phyloP scores from a whole-genome alignment of 495 filamentous ascomycete species.

The Aspergillus biplanus region DNA sequence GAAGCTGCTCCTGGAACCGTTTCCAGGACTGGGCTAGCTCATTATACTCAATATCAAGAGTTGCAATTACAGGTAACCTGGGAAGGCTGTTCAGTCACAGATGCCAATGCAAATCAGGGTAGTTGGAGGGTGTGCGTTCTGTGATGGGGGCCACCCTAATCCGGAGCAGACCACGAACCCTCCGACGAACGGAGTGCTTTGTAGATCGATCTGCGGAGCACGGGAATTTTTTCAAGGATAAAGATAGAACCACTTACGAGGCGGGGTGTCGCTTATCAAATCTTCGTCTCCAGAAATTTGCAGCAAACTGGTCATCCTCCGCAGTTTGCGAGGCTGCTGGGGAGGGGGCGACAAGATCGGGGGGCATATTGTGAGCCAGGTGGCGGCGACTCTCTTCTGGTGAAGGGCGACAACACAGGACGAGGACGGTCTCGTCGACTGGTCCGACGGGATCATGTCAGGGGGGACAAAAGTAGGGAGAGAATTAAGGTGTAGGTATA shows the following conservation, averaged over 20 bases:
- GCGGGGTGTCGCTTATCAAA: constrained; percentile 27
- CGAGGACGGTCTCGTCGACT: constrained; percentile 29
- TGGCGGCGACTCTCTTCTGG: constrained; percentile 15
- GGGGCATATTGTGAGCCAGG: constrained; percentile 21
- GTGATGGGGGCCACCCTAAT: not conserved
- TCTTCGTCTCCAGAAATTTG: constrained; percentile 28
- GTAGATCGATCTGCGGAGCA: not conserved
- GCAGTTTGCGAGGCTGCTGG: constrained; percentile 16
- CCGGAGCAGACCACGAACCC: not conserved
- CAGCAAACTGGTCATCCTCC: constrained; percentile 22
- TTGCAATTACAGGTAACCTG: constrained; percentile 40
- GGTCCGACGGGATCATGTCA: constrained; percentile 30
- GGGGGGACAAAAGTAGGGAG: constrained; percentile 16
- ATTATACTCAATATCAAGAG: constrained; percentile 51
- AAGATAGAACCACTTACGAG: constrained; percentile 24
- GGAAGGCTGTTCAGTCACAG: constrained; percentile 1
- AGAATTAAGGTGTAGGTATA: constrained; percentile 5
- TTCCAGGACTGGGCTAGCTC: constrained; percentile 50
- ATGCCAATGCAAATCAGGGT: not conserved
- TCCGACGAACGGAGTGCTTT: not conserved
- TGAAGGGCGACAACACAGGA: constrained; percentile 25
- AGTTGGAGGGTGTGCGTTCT: not conserved
- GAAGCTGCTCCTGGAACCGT: constrained; percentile 41
- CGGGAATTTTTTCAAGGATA: not conserved
- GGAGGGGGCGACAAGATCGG: constrained; percentile 15